A percentile compares a stretch with the other conserved stretches of the same genome.
phyloP scores from a whole-genome alignment of 2,329 filamentous ascomycete species.

The Penicillium sp. region DNA sequence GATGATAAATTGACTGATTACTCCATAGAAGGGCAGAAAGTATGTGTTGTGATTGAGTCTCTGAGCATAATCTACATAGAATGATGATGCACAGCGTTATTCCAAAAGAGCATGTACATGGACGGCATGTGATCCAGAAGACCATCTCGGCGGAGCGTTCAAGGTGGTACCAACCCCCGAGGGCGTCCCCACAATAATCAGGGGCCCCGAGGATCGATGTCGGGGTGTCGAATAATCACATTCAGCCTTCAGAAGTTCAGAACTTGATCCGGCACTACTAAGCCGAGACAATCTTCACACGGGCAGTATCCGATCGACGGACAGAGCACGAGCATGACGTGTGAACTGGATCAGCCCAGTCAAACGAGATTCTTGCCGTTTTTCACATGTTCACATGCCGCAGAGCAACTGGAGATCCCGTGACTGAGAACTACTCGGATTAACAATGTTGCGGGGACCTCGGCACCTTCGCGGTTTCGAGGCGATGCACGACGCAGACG shows the following conservation, averaged over 20 bases:
- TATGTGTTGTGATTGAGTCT: no score
- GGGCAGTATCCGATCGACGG: slow-evolving; percentile 1
- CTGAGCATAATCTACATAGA: no score
- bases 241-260: background rate
- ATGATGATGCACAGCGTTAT: background rate
- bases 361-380: background rate
- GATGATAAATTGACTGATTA: no score
- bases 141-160: background rate
- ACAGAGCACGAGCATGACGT: slow-evolving; percentile 6
- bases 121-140: background rate
- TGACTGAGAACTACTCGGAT: slow-evolving; percentile 18
- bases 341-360: background rate
- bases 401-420: slow-evolving; percentile 5
- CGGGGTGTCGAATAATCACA: slow-evolving; percentile 2
- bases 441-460: slow-evolving; percentile 25
- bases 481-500: slow-evolving; percentile 6
- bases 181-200: slow-evolving; percentile 3
- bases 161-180: slow-evolving; percentile 1
- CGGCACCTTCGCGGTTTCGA: slow-evolving; percentile 9
- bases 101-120: background rate
- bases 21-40: no score
- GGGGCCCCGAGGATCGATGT: background rate
- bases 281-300: slow-evolving; percentile 3
- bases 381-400: slow-evolving; percentile 20
- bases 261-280: background rate